Evolutionary conservation across 78 protist genomes (phyloP), one percentile per base, ranked within the genome.

Genomic region (Dictyostelium capitatum): DNA sequence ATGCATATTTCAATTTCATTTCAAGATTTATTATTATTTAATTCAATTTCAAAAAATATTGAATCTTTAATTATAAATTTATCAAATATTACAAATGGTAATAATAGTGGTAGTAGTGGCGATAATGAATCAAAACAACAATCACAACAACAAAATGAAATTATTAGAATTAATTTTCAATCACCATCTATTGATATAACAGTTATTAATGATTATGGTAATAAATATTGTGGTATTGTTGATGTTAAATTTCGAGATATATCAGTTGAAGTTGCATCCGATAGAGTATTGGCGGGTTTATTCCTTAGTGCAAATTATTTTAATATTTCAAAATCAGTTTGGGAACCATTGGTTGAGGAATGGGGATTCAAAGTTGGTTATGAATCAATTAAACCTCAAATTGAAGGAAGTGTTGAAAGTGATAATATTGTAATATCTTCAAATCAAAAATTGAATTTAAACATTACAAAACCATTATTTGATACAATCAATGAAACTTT

Each of bases 301-400:
- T 87, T 70, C n/a, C 2, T 87, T 6, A 43, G 69, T 4, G 83
- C 93, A 2, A 87, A 87, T 56, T 87, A 87, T 51, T 87, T 87
- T 30, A 87, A 87, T 51, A 65, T 23, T 37, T 62, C 70, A 46
- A 77, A 74, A 23, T 87, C 93, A 32, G 30, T 28, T 30, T 87
- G 93, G 93, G 93, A 87, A 65, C 93, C 93, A 50, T 14, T 64
- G n/a, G 32, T 74, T 12, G 93, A 87, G 51, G 53, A 77, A 19
- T 87, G 93, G 93, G 93, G 84, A 28, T 87, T 65, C 64, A 87
- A 87, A 51, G 15, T 87, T 23, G 62, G 84, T n/a, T 9, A 32
- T 20, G 84, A 74, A 48, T 15, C 70, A 43, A 14, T 12, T 14
- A 51, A 51, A 8, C 14, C 50, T 5, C 46, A 67, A 12, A 15